Conservation (phyloP, 768 basidiomycete species). For the Trametes sanguinea region DNA sequence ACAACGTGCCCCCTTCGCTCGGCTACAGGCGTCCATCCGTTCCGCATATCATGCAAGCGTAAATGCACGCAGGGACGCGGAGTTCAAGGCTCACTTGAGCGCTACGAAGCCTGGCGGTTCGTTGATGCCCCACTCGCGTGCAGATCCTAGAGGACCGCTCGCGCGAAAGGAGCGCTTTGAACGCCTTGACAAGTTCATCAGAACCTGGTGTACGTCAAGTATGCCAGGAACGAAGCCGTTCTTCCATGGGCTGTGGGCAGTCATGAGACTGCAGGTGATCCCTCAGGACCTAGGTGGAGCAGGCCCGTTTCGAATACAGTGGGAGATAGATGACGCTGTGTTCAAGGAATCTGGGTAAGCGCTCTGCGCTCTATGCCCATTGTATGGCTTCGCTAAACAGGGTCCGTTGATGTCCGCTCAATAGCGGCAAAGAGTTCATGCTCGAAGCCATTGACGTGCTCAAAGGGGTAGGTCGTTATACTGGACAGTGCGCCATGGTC, state of each 20-base stretch:
- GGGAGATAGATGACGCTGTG: conserved; percentile 94
- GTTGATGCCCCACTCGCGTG: conserved; percentile 70
- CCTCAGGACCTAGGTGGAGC: conserved; percentile 82
- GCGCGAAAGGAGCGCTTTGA: conserved; percentile 81
- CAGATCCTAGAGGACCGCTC: conserved; percentile 58
- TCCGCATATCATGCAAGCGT: conserved; percentile 83
- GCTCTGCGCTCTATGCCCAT: conserved; percentile 15
- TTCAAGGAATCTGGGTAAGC: conserved; percentile 93
- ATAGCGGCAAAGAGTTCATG: conserved; percentile 93
- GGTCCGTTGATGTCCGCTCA: conserved; percentile 27
- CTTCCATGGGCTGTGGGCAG: conserved; percentile 74
- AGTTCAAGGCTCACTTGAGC: conserved; percentile 82
- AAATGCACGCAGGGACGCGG: conserved; percentile 73
- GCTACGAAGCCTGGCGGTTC: conserved; percentile 82
- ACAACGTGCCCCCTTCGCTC: conserved; percentile 84
- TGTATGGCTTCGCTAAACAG: conserved; percentile 23
- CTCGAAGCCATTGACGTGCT: conserved; percentile 85
- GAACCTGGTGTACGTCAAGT: conserved; percentile 82
- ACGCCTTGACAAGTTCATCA: conserved; percentile 71
- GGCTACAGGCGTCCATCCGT: conserved; percentile 83
- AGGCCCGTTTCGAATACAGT: conserved; percentile 69
- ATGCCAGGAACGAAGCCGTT: conserved; percentile 92
- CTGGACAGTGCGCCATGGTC: neutral
- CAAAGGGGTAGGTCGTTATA: conserved; percentile 73
- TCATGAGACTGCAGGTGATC: conserved; percentile 79